Evolutionary conservation across 1,284 basidiomycete species (phyloP), one percentile per base, ranked within the genome.

Genomic region (Pseudozyma tsukubaensis): DNA sequence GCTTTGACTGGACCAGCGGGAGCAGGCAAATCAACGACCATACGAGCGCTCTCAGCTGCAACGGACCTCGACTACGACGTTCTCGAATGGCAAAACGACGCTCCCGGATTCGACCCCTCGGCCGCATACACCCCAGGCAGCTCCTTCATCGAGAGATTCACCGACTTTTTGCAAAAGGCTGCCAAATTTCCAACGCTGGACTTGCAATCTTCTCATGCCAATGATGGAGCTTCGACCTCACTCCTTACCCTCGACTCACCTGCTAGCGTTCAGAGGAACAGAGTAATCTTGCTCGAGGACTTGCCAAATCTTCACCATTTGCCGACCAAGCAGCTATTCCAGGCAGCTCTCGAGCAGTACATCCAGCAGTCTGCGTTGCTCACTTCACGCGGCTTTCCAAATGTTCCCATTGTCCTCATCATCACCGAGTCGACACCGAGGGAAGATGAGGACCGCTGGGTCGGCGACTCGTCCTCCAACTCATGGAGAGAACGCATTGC

Each of bases 1-100:
- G 89, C 90, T 0, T 86, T 99, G 9, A 92, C 92, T 1, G 96
- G 97, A 1, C 93, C 94, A 0, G 91, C 94, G 9, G 97, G 96
- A 0, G 89, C 91, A 0, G 96, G 90, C 0, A 99, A 99, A 86
- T 96, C 95, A 0, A 89, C 94, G 0, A 93, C 93, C 0, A 76
- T 98, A 0, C 89, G 89, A 12, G 88, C 94, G 0, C 86, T 99
- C 8, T 88, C 93, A 0, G 13, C 50, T 5, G 4, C 21, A 9
- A 85, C 87, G 21, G 92, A 96, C 77, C 86, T 97, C 65, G 89
- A 88, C 3, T 89, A 93, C 52, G 92, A 95, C 44, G 87, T 97
- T 19, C 82, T 94, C 34, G 96, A 99, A 84, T 98, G 94, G 94
- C 87, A 89, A 51, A 93, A 91, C 76, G 85, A 87, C 1, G 52